Evolutionary conservation across 805 yeast species (phyloP).

Genomic region (Priceomyces fermenticarens): DNA sequence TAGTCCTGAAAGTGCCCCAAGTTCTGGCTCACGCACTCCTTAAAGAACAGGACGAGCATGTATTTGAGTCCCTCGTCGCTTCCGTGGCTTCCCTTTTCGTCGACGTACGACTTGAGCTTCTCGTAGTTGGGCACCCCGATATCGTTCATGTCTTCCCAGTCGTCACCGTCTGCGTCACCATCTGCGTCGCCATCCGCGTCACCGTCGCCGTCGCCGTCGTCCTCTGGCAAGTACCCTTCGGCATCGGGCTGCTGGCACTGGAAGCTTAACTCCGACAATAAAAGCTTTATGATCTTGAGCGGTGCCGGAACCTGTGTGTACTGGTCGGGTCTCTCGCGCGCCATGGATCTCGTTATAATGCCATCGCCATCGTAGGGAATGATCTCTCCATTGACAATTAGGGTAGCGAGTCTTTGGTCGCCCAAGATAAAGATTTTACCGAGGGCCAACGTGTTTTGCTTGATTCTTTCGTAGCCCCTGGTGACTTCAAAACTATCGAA

Average conservation of each 20-base stretch:
- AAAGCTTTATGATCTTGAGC: conserved; percentile 67
- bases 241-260: conserved; percentile 55
- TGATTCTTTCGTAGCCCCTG: conserved; percentile 72
- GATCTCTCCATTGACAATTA: conserved; percentile 76
- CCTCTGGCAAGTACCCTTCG: conserved; percentile 26
- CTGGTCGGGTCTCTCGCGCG: conserved; percentile 58
- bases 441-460: conserved; percentile 66
- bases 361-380: conserved; percentile 57
- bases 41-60: conserved; percentile 50
- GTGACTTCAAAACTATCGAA: conserved; percentile 75
- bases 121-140: conserved; percentile 62
- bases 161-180: conserved; percentile 50
- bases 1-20: conserved; percentile 50
- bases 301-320: conserved; percentile 68
- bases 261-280: conserved; percentile 65
- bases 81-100: conserved; percentile 34
- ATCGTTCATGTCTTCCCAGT: conserved; percentile 78
- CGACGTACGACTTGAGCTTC: conserved; percentile 57
- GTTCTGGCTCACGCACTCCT: conserved; percentile 50
- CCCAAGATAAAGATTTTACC: conserved; percentile 60
- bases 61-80: conserved; percentile 37
- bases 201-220: conserved; percentile 27
- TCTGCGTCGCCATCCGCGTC: conserved; percentile 27
- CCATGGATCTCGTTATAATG: conserved; percentile 86
- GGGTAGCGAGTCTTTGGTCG: conserved; percentile 47